Conservation (phyloP, 169 alveolate species). For the Sarcocystis neurona region DNA sequence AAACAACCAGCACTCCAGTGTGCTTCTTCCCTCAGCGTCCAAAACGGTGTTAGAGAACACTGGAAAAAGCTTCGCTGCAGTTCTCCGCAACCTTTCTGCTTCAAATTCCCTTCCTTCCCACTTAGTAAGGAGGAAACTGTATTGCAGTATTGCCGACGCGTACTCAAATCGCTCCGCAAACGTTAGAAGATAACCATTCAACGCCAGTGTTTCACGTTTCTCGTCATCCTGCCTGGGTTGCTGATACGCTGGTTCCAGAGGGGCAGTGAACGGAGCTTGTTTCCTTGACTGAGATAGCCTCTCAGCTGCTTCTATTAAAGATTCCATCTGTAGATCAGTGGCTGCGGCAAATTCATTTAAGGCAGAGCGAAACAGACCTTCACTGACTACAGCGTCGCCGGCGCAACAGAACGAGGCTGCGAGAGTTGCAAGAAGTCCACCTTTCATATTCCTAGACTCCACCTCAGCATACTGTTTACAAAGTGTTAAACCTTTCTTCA, state of each 20-base stretch:
- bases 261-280: background rate
- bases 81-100: background rate
- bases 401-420: background rate
- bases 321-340: background rate
- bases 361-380: background rate
- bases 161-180: background rate
- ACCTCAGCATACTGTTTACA: background rate
- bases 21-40: background rate
- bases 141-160: background rate
- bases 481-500: background rate
- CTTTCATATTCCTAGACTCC: background rate
- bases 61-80: background rate
- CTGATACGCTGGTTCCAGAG: background rate
- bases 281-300: too few species aligned
- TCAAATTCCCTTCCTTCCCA: slow-evolving; percentile 5
- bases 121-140: background rate
- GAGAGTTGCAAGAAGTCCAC: background rate
- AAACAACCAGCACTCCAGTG: background rate
- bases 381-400: background rate
- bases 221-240: background rate
- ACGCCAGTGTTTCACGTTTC: background rate
- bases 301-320: too few species aligned
- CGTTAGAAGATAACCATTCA: background rate
- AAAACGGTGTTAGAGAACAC: background rate
- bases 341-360: background rate